Base-by-base conservation (phyloP, 305 asterid genomes). In the Nicotiana rustica region DNA sequence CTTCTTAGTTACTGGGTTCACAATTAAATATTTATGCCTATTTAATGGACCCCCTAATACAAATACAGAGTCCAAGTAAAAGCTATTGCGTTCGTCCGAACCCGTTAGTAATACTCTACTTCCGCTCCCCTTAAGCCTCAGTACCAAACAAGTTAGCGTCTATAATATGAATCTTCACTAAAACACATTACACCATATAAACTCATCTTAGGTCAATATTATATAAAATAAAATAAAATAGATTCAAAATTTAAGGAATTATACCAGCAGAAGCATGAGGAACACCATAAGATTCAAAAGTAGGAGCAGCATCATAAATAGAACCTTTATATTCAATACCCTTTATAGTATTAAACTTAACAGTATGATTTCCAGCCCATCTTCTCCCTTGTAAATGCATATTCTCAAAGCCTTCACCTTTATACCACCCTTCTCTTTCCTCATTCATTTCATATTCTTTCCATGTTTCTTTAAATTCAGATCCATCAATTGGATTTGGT, bases 371-470 rank as follows among this genome's bases (percentile, higher is more conserved):
- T 62, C 99, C 99, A 71, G 97, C 96, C 99, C 98, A 95, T n/a
- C 97, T 90, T 90, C 99, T 89, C 81, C 96, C 98, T 59, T 95
- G 99, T 87, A 93, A 68, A 83, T 95, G 98, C 99, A 95, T 95
- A 71, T 89, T 85, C 91, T 92, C 94, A 78, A 90, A 92, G 59
- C 95, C 95, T 62, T 90, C 97, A 17, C 93, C 97, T 82, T 82
- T 90, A 77, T 94, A 95, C 99, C 99, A 95, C 81, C 93, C 89
- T 78, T 94, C 99, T 84, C 96, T 95, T 79, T 82, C 81, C 91
- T 95, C 99, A 79, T 88, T 92, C 95, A 87, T 85, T 81, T 83
- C 97, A 41, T 89, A 94, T 88, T 93, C 97, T 86, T 87, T 87
- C 98, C 99, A 95, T 18, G 97, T 94, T 73, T 91, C 95, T 36